A percentile compares a stretch with the other conserved stretches of the same genome.
phyloP scores from a whole-genome alignment of 331 rosid genomes.

The Spiraea crenata region DNA sequence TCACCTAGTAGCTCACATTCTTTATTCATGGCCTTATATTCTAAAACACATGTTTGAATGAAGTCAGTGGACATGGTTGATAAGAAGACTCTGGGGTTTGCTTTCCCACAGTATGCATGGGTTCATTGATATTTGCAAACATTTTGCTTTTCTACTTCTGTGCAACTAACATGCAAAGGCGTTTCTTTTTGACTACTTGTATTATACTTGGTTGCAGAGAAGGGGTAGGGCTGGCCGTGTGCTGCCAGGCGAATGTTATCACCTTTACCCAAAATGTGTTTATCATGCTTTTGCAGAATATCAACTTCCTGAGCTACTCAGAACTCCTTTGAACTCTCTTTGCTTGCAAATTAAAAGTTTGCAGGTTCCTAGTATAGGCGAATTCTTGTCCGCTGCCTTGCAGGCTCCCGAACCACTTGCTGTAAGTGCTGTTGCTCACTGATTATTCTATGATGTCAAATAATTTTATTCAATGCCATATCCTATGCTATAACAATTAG shows the following conservation, averaged over 20 bases:
- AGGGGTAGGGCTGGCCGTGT: conserved; percentile 99
- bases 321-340: conserved; percentile 96
- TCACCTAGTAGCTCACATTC: no score
- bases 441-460: neutral
- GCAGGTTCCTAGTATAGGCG: conserved; percentile 93
- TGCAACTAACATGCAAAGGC: conserved; percentile 20
- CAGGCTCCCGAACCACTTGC: conserved; percentile 84
- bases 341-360: conserved; percentile 97
- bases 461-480: neutral
- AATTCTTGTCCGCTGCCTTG: conserved; percentile 87
- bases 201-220: conserved; percentile 65
- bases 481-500: neutral
- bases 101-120: neutral
- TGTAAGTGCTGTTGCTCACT: conserved; percentile 45
- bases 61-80: conserved; percentile 18
- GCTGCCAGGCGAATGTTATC: conserved; percentile 95
- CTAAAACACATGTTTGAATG: conserved; percentile 12
- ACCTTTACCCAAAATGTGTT: conserved; percentile 88
- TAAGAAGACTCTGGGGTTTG: conserved; percentile 8
- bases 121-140: conserved; percentile 6
- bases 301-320: conserved; percentile 92
- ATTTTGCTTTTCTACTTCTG: neutral
- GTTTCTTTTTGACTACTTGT: conserved; percentile 15
- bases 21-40: no score
- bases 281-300: conserved; percentile 88